Base-by-base conservation (phyloP, 768 basidiomycete species). In the Rubroboletus pulcherrimus region DNA sequence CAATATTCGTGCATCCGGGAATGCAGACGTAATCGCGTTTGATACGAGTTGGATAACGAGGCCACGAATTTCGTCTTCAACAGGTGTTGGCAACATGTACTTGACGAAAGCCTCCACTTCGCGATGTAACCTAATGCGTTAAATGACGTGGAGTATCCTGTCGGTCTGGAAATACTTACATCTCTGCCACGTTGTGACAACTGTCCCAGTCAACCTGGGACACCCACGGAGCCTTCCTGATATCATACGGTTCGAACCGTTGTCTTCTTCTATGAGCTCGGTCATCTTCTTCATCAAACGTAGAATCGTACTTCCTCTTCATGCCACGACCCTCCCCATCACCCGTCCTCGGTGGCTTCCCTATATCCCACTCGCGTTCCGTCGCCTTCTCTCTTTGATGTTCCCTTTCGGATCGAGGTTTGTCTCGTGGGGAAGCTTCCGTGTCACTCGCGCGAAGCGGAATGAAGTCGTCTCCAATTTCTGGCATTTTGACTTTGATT, bases 61-160 rank as follows among this genome's bases (percentile, higher is more conserved):
- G 17, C 85, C 77, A 45, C 96, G 85, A 34, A 93, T 76, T 67
- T 93, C 92, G 68, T 96, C 89, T 66, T 99, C 97, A 15, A 81
- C 77, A 3, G 81, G 81, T 0, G 90, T 86, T 0, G 97, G 95
- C 0, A 90, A 89, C 71, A 98, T 91, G 79, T 91, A 97, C 6
- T 81, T 74, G 21, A 88, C 83, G 65, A 93, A 98, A 0, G 93
- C 87, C 53, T 84, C 77, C 6, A 97, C 90, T 71, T 99, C 97
- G 15, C 76, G 74, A 65, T 97, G 91, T 53, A 98, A 71, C 81
- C 96, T 95, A 37, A 19, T 19, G 49, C 53, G 9, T 53, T 37
- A 26, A 29, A 44, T 58, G 46, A 66, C 53, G 51, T 45, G 31
- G 21, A 21, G 5, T 5, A 19, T 21, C 58, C 55, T 14, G 31